These are phyloP conservation scores for Sclerotinia trifoliorum DNA, from an alignment of 2,329 filamentous ascomycete species.

Conservation along the genomic window DNA sequence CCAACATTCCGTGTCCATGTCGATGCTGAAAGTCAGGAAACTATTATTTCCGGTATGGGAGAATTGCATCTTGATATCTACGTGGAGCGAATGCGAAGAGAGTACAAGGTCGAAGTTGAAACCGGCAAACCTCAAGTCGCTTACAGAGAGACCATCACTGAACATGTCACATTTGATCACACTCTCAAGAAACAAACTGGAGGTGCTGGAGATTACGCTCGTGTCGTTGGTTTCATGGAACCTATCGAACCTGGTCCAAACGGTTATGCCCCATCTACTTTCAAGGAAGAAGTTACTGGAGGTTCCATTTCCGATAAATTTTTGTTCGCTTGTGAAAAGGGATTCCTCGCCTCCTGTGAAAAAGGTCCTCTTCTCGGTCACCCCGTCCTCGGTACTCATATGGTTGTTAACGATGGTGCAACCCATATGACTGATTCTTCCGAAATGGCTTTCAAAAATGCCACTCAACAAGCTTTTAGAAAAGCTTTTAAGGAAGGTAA, in stretches of 20 bases:
- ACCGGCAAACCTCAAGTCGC: constrained; percentile 97
- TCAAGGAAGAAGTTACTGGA: constrained; percentile 83
- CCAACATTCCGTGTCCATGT: constrained; percentile 95
- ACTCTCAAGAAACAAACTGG: constrained; percentile 93
- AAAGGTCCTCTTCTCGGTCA: constrained; percentile 92
- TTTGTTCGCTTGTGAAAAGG: constrained; percentile 90
- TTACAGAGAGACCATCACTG: constrained; percentile 89
- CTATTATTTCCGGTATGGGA: constrained; percentile 98
- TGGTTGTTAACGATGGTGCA: constrained; percentile 94
- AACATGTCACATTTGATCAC: constrained; percentile 82
- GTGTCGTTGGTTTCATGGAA: constrained; percentile 89
- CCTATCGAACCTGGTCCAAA: constrained; percentile 55
- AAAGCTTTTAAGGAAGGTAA: constrained; percentile 82
- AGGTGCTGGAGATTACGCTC: constrained; percentile 92
- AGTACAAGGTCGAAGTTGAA: constrained; percentile 93
- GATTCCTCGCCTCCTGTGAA: constrained; percentile 77
- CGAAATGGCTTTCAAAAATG: constrained; percentile 92
- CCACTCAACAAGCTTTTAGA: constrained; percentile 93
- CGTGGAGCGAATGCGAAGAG: constrained; percentile 91
- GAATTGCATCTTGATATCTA: constrained; percentile 97
- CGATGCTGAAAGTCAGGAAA: constrained; percentile 89
- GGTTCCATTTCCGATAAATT: constrained; percentile 95
- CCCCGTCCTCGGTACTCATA: constrained; percentile 81
- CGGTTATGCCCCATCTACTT: constrained; percentile 68
- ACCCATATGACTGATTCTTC: constrained; percentile 98